Evolutionary conservation across 441 rosid species (phyloP).

Genomic region (Mallotus repandus): DNA sequence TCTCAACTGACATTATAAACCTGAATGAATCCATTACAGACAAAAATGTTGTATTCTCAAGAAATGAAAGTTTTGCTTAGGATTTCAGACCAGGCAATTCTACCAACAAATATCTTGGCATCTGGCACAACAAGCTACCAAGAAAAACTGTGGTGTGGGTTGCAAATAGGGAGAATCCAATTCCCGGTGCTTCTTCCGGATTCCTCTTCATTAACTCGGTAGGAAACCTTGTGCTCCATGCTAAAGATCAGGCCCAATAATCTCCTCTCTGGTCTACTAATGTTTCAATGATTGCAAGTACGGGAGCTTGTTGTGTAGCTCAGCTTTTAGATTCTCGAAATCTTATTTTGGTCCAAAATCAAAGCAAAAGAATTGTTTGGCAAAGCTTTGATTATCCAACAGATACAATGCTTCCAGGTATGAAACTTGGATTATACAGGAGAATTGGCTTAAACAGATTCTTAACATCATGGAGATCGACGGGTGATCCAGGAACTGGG

Average conservation of each 20-base stretch:
- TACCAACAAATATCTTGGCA: constrained; percentile 12
- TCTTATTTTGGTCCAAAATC: constrained; percentile 20
- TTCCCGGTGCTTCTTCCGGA: constrained; percentile 17
- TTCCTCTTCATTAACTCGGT: constrained; percentile 2
- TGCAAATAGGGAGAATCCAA: constrained; percentile 31
- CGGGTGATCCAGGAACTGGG: constrained; percentile 30
- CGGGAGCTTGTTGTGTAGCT: background rate
- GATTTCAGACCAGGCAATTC: constrained; percentile 7
- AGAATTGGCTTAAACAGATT: constrained; percentile 11
- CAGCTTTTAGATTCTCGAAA: constrained; percentile 35
- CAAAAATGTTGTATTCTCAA: background rate
- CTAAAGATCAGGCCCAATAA: background rate
- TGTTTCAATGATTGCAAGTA: background rate
- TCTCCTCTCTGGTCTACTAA: constrained; percentile 34
- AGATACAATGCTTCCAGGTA: constrained; percentile 14
- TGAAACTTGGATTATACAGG: constrained; percentile 24
- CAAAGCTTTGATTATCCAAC: constrained; percentile 37
- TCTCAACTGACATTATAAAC: constrained; percentile 3
- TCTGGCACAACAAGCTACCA: constrained; percentile 28
- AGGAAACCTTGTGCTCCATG: constrained; percentile 27
- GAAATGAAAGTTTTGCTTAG: background rate
- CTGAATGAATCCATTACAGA: background rate
- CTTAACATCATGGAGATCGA: constrained; percentile 28
- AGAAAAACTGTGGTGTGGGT: constrained; percentile 26
- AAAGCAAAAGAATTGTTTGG: constrained; percentile 19